Conservation (phyloP, 345 rosid genomes). For the Erysimum cheiranthoides region DNA sequence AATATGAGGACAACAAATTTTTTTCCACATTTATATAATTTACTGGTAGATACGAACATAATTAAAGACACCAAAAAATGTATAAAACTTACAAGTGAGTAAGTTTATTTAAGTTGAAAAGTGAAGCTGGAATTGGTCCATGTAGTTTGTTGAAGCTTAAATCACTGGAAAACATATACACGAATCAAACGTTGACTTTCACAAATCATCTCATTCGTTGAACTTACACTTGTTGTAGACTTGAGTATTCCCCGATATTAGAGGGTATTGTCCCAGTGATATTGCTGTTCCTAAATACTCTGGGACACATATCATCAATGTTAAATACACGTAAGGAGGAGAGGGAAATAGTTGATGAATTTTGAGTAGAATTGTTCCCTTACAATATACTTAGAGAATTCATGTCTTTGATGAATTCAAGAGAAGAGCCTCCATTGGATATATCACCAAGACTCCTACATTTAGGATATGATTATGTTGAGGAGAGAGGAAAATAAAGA, state of each 20-base stretch:
- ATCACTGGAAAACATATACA: no score
- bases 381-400: background rate
- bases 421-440: conserved; percentile 49
- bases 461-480: background rate
- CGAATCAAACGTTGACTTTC: background rate
- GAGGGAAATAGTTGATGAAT: background rate
- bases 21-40: background rate
- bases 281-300: no score
- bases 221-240: no score
- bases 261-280: no score
- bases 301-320: background rate
- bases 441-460: conserved; percentile 68
- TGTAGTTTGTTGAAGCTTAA: no score
- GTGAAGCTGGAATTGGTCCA: background rate
- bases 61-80: background rate
- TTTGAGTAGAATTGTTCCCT: background rate
- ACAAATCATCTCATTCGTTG: no score
- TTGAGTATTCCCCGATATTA: no score
- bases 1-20: conserved; percentile 26
- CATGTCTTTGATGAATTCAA: no score
- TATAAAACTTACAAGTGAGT: conserved; percentile 57
- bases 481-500: background rate
- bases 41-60: no score
- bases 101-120: conserved; percentile 16
- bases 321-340: background rate